These are phyloP conservation scores for Fusarium austroafricanum DNA, from an alignment of 2,329 filamentous ascomycete genomes.

Conservation along the genomic window DNA sequence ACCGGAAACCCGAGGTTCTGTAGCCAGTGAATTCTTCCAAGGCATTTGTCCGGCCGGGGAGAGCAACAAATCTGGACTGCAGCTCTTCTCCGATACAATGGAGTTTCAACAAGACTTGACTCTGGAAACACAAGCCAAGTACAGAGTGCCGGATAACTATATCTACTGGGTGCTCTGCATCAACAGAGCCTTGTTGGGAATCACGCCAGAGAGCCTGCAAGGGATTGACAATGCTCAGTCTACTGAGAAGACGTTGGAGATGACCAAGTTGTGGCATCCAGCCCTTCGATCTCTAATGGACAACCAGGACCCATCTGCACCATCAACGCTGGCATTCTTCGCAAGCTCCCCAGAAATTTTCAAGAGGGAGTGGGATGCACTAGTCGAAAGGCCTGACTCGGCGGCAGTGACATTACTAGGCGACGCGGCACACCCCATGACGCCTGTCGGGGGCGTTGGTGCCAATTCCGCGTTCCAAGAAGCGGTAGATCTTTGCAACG, in stretches of 20 bases:
- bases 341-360: not conserved
- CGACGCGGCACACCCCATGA: not conserved
- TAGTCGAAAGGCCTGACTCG: not conserved
- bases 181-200: not conserved
- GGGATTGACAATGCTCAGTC: not conserved
- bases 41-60: not conserved
- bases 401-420: not conserved
- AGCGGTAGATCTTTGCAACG: not conserved
- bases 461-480: not conserved
- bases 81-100: not conserved
- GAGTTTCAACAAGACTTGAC: not conserved
- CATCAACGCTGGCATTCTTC: not conserved
- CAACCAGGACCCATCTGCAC: not conserved
- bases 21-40: not conserved
- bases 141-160: not conserved
- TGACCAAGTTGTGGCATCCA: not conserved
- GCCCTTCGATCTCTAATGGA: not conserved
- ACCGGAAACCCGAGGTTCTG: not conserved
- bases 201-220: not conserved
- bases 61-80: not conserved
- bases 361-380: not conserved
- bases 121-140: not conserved
- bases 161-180: not conserved
- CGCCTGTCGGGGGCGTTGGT: not conserved
- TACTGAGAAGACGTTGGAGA: not conserved